Percentiles rank a stretch among this genome's conserved stretches.
phyloP scores from a whole-genome alignment of 1,139 yeast genomes.

The Suhomyces chickasaworum region DNA sequence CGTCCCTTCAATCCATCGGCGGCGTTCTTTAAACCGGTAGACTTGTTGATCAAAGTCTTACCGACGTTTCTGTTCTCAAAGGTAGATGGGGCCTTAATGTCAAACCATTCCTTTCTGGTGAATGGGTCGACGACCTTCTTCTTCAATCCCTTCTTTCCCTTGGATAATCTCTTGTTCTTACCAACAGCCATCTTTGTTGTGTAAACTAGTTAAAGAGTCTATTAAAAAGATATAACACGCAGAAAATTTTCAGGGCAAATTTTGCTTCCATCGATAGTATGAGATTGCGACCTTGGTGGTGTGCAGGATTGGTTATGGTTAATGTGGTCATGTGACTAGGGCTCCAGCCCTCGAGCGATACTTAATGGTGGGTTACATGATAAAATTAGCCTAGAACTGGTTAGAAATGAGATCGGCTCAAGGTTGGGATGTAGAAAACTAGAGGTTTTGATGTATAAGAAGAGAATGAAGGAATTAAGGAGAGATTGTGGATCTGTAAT shows the following conservation, averaged over 20 bases:
- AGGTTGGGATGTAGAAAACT: no score
- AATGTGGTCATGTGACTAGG: background rate
- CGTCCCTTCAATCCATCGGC: constrained; percentile 60
- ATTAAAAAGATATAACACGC: constrained; percentile 12
- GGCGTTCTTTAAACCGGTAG: constrained; percentile 91
- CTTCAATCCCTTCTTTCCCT: constrained; percentile 95
- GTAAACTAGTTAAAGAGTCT: constrained; percentile 13
- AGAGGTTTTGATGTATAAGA: no score
- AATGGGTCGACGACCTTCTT: constrained; percentile 95
- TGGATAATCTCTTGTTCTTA: constrained; percentile 94
- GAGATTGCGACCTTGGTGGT: background rate
- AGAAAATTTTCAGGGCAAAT: constrained; percentile 9
- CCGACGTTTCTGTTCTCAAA: constrained; percentile 94
- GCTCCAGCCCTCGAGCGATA: constrained; percentile 1
- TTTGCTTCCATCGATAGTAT: constrained; percentile 2
- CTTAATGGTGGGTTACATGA: no score
- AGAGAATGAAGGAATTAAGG: no score
- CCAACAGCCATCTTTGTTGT: constrained; percentile 76
- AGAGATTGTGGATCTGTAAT: background rate
- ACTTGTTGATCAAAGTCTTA: constrained; percentile 90
- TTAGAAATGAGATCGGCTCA: no score
- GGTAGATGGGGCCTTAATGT: constrained; percentile 93
- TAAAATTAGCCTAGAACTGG: no score
- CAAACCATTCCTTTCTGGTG: constrained; percentile 95
- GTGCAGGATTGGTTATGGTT: background rate